Base-by-base conservation (phyloP, 2,329 filamentous ascomycete genomes). In the Xylariales sp. region DNA sequence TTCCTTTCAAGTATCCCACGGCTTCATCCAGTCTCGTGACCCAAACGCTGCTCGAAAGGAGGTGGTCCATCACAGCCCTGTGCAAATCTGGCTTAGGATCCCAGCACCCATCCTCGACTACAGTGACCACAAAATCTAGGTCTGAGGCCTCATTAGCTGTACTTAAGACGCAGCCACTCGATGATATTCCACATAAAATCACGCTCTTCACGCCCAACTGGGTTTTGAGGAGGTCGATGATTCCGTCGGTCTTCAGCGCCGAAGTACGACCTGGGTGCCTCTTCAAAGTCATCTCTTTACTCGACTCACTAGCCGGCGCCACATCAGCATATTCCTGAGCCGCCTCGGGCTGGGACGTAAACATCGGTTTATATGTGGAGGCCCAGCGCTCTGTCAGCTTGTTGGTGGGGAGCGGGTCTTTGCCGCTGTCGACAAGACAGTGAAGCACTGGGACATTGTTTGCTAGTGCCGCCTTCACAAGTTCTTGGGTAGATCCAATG, bases 41-140 rank as follows among this genome's bases (percentile, higher is more conserved):
- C 8, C n/a, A n/a, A n/a, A 8, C 24, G 24, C 8, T 27, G 8
- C 8, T 27, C 8, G 24, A n/a, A 8, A 27, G 8, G 24, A 27
- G 8, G 24, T 8, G n/a, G n/a, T 33, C 28, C 28, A 40, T 40
- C 14, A 40, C 28, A 14, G 20, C 16, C 4, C 15, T 15, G 38
- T 40, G 38, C 11, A 40, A 16, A 19, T 32, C 38, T 12, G 12
- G 10, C 18, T 33, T 25, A 20, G 22, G 38, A 19, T 51, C 48
- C 48, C 46, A 51, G 43, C 38, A 43, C 15, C 44, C 46, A 5
- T 49, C 45, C 33, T 28, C 44, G 10, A 51, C 49, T 14, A 49
- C 45, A 2, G 45, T 37, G 27, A 47, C 45, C 14, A 51, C 41
- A 29, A 51, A 51, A 35, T 37, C 37, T 11, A 40, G 22, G 28